These are phyloP conservation scores for Tuber microsphaerosporum DNA, from an alignment of 495 filamentous ascomycete genomes.

Conservation along the genomic window DNA sequence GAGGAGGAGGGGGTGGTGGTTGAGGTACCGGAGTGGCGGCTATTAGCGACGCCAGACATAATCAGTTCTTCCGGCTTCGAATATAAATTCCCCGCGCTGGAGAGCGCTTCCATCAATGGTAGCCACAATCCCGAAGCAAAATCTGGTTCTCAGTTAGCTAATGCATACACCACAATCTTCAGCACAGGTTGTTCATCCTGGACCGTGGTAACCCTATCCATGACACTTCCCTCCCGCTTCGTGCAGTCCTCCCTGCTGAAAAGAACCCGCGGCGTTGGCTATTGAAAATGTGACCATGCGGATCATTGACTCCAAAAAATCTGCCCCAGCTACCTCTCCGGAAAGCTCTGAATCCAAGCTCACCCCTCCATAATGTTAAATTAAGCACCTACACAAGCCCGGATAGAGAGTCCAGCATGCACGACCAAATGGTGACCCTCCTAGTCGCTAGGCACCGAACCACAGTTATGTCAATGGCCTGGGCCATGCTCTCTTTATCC, in stretches of 20 bases:
- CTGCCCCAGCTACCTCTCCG: too few species aligned
- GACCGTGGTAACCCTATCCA: background rate
- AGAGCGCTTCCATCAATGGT: constrained; percentile 46
- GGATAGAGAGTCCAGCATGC: too few species aligned
- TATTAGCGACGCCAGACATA: constrained; percentile 41
- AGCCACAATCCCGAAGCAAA: constrained; percentile 13
- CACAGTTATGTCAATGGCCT: too few species aligned
- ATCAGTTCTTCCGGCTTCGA: constrained; percentile 77
- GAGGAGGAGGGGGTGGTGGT: background rate
- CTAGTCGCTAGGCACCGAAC: too few species aligned
- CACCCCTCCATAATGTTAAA: too few species aligned
- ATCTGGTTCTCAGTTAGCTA: constrained; percentile 46
- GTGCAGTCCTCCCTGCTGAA: background rate
- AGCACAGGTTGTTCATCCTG: background rate
- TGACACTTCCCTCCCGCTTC: constrained; percentile 12
- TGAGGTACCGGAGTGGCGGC: constrained; percentile 38
- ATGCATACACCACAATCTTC: constrained; percentile 60
- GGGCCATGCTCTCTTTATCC: too few species aligned
- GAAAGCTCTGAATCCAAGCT: too few species aligned
- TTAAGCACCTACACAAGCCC: too few species aligned
- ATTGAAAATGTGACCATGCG: too few species aligned
- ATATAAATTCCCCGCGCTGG: constrained; percentile 65
- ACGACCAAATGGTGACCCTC: too few species aligned
- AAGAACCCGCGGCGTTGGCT: too few species aligned
- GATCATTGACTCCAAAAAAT: too few species aligned